Base-by-base conservation (phyloP, 768 basidiomycete species). In the Lentinula detonsa region DNA sequence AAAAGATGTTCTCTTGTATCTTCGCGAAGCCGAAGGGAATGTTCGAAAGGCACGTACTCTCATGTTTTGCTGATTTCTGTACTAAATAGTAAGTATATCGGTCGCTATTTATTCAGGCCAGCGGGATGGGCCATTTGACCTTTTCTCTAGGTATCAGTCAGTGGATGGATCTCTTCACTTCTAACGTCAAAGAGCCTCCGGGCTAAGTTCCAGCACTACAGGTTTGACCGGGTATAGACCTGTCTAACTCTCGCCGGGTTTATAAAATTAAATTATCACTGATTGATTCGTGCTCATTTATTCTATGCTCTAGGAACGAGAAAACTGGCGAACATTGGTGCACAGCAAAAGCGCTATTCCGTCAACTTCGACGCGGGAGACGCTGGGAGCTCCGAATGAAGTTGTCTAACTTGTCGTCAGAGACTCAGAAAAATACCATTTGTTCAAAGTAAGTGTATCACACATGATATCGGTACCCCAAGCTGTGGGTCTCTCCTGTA, bases 71-170 rank as follows among this genome's bases (percentile, higher is more conserved):
- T 34, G 48, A 16, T 23, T 5, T 58, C 28, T 21, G 6, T 15
- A 28, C 48, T 33, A 11, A 13, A 11, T 31, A 18, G 28, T 39
- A 10, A 43, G 68, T 23, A 16, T 50, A 40, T 53, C 23, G 21
- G 37, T 43, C 18, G 66, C 7, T 21, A n/a, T 34, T 42, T 15
- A 23, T 37, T 35, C 65, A 82, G 82, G 66, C 70, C 8, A 74
- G 75, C 4, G 82, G 82, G 0, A 70, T 75, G 48, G 60, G 64
- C 1, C 84, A 81, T 63, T 63, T 81, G 3, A n/a, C n/a, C n/a
- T n/a, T n/a, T 82, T 46, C 72, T 80, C 5, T 79, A 81, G 70
- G 81, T 82, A 23, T 73, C 74, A 11, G 64, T 83, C 37, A 81
- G 82, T n/a, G 72, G 77, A 64, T 78, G 78, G 74, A 63, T 79